Evolutionary conservation across 495 filamentous ascomycete species (phyloP), one percentile per base, ranked within the genome.

Genomic region (Glutinoglossum americanum): DNA sequence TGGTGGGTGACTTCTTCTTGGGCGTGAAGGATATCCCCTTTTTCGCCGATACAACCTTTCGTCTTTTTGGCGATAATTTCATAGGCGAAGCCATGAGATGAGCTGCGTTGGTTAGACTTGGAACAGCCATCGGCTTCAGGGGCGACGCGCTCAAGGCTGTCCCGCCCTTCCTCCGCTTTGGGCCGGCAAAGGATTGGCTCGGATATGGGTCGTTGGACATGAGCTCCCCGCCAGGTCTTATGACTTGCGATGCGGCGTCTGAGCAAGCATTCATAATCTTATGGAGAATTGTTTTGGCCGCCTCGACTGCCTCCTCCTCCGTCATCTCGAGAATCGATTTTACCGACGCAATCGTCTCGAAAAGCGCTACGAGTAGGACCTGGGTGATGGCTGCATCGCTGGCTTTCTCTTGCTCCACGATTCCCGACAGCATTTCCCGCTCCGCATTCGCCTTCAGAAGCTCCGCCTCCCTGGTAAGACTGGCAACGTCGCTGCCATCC

Each of bases 151-250:
- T 70, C 48, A 70, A 56, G 15, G 69, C 55, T 15, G 63, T 62
- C 3, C 66, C 63, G 25, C 74, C 73, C 72, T 85, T 90, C 70
- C 82, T 85, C 37, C 81, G 75, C 68, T 88, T 89, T 0, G 83
- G 79, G 19, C 86, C 87, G 5, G 83, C 84, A 17, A 17, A 19
- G n/a, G 53, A 49, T 23, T 8, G 35, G 7, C 87, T 84, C 55
- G 85, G 76, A 61, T 84, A 80, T 30, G 71, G 70, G 61, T 83
- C 78, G 0, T 77, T 73, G 35, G 79, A 68, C 13, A 81, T 74
- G 63, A 85, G 69, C 51, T 76, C 82, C 37, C 87, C 89, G 63
- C 93, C 90, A 9, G 89, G 87, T 66, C 94, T 95, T 64, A 99
- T 83, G 47, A 96, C 79, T 61, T 89, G 84, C 15, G 83, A 82